Evolutionary conservation across 1,284 basidiomycete genomes (phyloP), one percentile per base, ranked within the genome.

Genomic region (Ganoderma lucidum): DNA sequence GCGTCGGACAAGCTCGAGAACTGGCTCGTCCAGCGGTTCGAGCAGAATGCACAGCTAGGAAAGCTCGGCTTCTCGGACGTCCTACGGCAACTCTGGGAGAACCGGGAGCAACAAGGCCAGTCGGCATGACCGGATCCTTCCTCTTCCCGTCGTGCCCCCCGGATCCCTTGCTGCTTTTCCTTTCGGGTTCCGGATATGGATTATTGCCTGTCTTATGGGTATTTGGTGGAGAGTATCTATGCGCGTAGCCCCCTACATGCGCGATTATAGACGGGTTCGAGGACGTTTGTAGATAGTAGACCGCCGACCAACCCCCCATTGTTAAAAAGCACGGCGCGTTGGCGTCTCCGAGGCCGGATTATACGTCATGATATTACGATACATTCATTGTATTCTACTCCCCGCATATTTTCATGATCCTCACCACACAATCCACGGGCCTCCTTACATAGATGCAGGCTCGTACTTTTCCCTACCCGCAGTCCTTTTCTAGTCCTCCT

Each of bases 11-110:
- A 88, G 74, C 83, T 97, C 59, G 96, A 97, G 82, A 85, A 85
- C 75, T 96, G 92, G 86, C 87, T 95, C 69, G 90, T 92, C 37
- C 90, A 96, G 80, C 87, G 95, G 67, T 97, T 97, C 75, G 91
- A 93, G 79, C 90, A 93, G 79, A 97, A 97, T 77, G 96, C 96
- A 1, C 91, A 91, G 58, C 83, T 93, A 35, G 96, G 96, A 63
- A 95, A 95, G 80, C 82, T 90, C 65, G 96, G 92, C 12, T 96
- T 97, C 80, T 93, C 94, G 65, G 93, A 95, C 79, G 95, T 97
- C 35, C 81, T 97, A 72, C 85, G 90, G 75, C 86, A 85, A 71
- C 79, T 95, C 75, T 92, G 91, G 89, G 91, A 94, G 74, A 84
- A 80, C 64, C 82, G 86, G 73, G 81, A 87, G 53, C 81, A 82